These are phyloP conservation scores for Rhinocladiella mackenziei DNA, from an alignment of 2,329 filamentous ascomycete species.

Conservation along the genomic window DNA sequence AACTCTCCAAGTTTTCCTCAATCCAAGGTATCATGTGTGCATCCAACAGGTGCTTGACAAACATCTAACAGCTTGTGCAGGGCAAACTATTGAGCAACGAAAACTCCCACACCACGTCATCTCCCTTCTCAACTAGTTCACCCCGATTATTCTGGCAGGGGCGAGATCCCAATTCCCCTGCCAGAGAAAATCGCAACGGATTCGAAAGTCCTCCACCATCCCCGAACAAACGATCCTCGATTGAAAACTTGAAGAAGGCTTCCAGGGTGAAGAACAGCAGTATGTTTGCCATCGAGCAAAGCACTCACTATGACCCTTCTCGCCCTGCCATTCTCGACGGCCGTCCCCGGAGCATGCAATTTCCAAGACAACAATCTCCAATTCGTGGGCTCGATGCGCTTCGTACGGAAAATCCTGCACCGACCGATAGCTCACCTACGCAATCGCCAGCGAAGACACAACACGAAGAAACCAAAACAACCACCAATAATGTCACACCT, in stretches of 20 bases:
- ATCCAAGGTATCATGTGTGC: constrained; percentile 58
- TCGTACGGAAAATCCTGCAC: constrained; percentile 47
- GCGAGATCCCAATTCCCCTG: constrained; percentile 64
- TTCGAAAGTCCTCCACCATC: constrained; percentile 58
- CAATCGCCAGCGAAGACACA: constrained; percentile 42
- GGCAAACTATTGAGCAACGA: constrained; percentile 58
- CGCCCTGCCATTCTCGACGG: constrained; percentile 71
- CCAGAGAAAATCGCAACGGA: constrained; percentile 66
- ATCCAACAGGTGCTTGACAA: too few relatives aligned
- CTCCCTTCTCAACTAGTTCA: constrained; percentile 63
- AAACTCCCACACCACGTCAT: constrained; percentile 80
- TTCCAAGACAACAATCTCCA: constrained; percentile 13
- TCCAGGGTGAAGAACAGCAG: constrained; percentile 97
- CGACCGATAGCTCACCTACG: constrained; percentile 34
- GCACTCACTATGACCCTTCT: constrained; percentile 85
- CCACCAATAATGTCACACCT: constrained; percentile 33
- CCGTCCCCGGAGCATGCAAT: constrained; percentile 49
- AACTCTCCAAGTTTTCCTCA: constrained; percentile 93
- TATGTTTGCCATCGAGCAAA: constrained; percentile 89
- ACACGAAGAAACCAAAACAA: constrained; percentile 4
- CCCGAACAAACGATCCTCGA: constrained; percentile 77
- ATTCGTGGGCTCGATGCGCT: constrained; percentile 39
- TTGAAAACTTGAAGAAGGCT: constrained; percentile 90
- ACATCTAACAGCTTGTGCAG: constrained; percentile 16
- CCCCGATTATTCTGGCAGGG: constrained; percentile 88